A percentile compares a stretch with the other conserved stretches of the same genome.
phyloP scores from a whole-genome alignment of 176 grass and related monocot species.

The Aegilops tauschii region DNA sequence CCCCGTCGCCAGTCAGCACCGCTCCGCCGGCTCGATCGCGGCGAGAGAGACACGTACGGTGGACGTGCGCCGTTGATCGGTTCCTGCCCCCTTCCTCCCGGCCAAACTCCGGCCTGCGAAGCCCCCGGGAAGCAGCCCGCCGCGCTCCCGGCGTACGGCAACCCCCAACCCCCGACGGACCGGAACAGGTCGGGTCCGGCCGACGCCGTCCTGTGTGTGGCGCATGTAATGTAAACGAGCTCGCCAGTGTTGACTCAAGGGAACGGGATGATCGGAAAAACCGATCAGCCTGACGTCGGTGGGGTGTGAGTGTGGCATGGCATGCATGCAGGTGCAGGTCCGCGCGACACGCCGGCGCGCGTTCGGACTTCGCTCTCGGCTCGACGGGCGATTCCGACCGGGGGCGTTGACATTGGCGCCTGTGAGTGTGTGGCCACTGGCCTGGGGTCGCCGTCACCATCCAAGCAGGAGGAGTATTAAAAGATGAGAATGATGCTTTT shows the following conservation, averaged over 20 bases:
- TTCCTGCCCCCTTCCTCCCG: conserved; percentile 2
- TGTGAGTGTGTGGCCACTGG: background rate
- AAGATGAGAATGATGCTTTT: too few species aligned
- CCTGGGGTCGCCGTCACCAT: background rate
- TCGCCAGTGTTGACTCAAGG: background rate
- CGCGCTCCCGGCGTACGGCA: too few species aligned
- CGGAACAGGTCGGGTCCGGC: background rate
- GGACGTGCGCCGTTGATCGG: background rate
- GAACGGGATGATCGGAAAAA: background rate
- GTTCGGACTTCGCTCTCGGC: background rate
- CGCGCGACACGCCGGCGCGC: conserved; percentile 12
- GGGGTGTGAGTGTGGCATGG: background rate
- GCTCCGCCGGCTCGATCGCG: background rate
- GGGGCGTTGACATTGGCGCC: background rate
- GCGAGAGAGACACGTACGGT: background rate
- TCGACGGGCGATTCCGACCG: background rate
- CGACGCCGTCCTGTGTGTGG: background rate
- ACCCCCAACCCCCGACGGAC: background rate
- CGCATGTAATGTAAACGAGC: background rate
- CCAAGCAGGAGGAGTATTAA: too few species aligned
- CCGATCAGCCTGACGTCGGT: background rate
- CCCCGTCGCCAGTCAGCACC: background rate
- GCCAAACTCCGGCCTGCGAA: background rate
- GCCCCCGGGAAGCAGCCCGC: too few species aligned
- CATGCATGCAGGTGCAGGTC: background rate